Evolutionary conservation across 2,329 filamentous ascomycete species (phyloP).

Genomic region (Lachnellula cervina): DNA sequence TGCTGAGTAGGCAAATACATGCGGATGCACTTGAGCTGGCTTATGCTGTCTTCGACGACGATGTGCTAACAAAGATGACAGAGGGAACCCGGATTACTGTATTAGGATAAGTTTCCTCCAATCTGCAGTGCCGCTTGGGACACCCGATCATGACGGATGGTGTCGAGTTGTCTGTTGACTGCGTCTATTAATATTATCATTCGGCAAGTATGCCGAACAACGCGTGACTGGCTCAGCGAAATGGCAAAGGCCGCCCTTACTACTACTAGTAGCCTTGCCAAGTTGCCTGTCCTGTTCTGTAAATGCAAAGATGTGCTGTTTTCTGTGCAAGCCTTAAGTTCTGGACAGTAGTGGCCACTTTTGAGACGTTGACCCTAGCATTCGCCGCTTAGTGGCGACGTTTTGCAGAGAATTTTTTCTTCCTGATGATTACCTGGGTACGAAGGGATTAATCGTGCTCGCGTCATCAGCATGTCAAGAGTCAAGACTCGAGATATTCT

Average conservation of each 20-base stretch:
- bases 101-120: no score
- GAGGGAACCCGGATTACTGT: no score
- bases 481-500: not conserved
- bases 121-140: no score
- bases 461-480: not conserved
- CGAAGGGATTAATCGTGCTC: not conserved
- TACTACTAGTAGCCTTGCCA: not conserved
- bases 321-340: not conserved
- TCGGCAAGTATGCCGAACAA: no score
- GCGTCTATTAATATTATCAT: no score
- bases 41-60: no score
- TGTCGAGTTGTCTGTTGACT: no score
- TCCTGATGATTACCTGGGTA: not conserved
- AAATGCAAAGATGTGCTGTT: not conserved
- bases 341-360: not conserved
- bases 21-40: no score
- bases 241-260: not conserved
- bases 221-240: not conserved
- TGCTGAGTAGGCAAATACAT: no score
- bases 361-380: not conserved
- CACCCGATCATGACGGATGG: no score
- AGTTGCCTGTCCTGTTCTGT: not conserved
- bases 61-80: no score
- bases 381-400: not conserved
- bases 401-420: not conserved